These are phyloP conservation scores for Metschnikowia aberdeeniae DNA, from an alignment of 805 yeast genomes.

Conservation along the genomic window DNA sequence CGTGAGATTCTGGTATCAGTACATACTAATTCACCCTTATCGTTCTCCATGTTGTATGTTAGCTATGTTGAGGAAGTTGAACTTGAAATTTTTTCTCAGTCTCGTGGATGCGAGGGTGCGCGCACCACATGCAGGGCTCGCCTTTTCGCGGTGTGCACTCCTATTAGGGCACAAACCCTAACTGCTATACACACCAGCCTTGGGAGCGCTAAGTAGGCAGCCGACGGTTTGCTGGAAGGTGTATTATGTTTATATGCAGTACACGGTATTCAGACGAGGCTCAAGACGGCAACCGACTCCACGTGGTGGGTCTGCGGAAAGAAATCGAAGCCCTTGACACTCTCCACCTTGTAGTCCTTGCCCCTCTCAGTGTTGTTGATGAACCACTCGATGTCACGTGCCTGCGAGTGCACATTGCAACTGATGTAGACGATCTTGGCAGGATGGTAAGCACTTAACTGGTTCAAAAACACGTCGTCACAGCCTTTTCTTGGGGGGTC, in stretches of 20 bases:
- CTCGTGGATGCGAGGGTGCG: conserved; percentile 8
- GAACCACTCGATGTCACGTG: conserved; percentile 86
- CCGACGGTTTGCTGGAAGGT: background rate
- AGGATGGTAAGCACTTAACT: conserved; percentile 78
- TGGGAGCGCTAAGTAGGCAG: background rate
- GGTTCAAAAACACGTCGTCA: conserved; percentile 81
- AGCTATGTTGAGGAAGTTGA: conserved; percentile 9
- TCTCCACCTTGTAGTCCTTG: conserved; percentile 62
- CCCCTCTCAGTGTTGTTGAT: conserved; percentile 64
- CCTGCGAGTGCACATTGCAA: conserved; percentile 97
- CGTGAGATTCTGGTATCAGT: conserved; percentile 4
- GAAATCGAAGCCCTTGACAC: conserved; percentile 91
- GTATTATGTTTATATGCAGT: background rate
- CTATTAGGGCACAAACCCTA: conserved; percentile 16
- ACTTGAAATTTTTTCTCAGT: conserved; percentile 15
- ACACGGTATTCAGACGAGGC: background rate
- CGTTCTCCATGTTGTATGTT: conserved; percentile 93
- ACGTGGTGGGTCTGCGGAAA: conserved; percentile 95
- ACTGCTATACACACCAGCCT: background rate
- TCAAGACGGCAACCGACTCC: conserved; percentile 77
- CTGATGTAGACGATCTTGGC: conserved; percentile 89
- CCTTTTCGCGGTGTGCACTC: conserved; percentile 2
- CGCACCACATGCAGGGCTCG: conserved; percentile 6
- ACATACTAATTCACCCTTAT: conserved; percentile 98
- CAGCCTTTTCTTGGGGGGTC: conserved; percentile 99